Base-by-base conservation (phyloP, 2,329 filamentous ascomycete genomes). In the Aspergillus sp. region DNA sequence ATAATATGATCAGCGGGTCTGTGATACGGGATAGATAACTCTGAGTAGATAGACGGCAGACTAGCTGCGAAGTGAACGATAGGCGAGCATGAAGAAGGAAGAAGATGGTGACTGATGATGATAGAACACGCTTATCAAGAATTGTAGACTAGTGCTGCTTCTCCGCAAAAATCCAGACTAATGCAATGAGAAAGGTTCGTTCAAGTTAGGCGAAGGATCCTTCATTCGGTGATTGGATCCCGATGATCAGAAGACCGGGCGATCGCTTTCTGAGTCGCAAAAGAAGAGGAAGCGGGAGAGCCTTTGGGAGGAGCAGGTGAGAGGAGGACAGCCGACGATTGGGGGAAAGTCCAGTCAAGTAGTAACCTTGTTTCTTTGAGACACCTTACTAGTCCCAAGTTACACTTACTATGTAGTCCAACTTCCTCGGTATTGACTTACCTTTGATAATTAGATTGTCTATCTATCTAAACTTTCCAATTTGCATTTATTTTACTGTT, bases 1-100 rank as follows among this genome's bases (percentile, higher is more conserved):
- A 52, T 15, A 23, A 8, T 15, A 13, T 38, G 38, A 21, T 19
- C 13, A 25, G 42, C 30, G 8, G 60, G 44, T 62, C 65, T 65
- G 61, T n/a, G 32, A 36, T 36, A 36, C 5, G 41, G 41, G n/a
- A 11, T 30, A 30, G 10, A 30, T 17, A 8, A 21, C 11, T 19
- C 19, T 21, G 19, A 21, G 19, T 44, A 23, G 41, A 44, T 44
- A 44, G 41, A 44, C 32, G 11, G 32, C 11, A 36, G 32, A 36
- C 32, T 7, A 13, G 41, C 19, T 23, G 19, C 19, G 19, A 23
- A 44, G 41, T 23, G 23, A 44, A 19, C 41, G 4, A 44, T 44
- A 44, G 19, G 41, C 21, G 41, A 44, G 10, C 19, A 23, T 44
- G 19, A 8, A 44, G 6, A 44, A 19, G 19, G 10, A 44, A 27